Percentiles rank a stretch among this genome's conserved stretches.
These are phyloP conservation scores for Achaetomiella virescens DNA, from an alignment of 495 filamentous ascomycete genomes.

Conservation along the genomic window DNA sequence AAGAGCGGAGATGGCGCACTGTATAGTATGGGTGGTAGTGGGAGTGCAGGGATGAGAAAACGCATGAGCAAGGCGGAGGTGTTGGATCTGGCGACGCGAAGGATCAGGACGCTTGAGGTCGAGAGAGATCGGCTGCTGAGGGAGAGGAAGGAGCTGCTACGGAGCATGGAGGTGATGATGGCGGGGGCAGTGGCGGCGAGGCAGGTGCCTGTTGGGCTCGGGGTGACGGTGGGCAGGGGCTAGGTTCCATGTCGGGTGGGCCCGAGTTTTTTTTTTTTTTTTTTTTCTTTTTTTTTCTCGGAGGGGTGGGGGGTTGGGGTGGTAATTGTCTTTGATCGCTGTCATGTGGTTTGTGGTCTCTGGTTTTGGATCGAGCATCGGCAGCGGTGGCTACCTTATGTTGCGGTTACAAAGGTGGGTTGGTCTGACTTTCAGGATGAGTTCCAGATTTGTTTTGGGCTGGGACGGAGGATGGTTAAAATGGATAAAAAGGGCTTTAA, in stretches of 20 bases:
- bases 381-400: no score
- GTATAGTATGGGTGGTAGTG: background rate
- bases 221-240: background rate
- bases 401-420: no score
- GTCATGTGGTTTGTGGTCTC: background rate
- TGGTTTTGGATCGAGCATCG: background rate
- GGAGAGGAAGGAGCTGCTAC: constrained; percentile 14
- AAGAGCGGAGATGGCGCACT: background rate
- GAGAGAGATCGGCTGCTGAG: constrained; percentile 10
- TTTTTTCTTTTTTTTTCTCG: no score
- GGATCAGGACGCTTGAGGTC: constrained; percentile 20
- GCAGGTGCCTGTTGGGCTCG: background rate
- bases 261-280: no score
- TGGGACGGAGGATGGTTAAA: no score
- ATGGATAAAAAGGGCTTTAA: no score
- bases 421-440: no score
- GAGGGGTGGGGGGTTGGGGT: background rate
- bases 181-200: background rate
- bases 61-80: constrained; percentile 31
- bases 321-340: background rate
- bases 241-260: no score
- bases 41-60: constrained; percentile 7
- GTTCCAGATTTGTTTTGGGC: no score
- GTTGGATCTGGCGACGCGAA: constrained; percentile 21
- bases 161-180: constrained; percentile 15